Evolutionary conservation across 2,329 filamentous ascomycete species (phyloP).

Genomic region (Hypoxylon sp.): DNA sequence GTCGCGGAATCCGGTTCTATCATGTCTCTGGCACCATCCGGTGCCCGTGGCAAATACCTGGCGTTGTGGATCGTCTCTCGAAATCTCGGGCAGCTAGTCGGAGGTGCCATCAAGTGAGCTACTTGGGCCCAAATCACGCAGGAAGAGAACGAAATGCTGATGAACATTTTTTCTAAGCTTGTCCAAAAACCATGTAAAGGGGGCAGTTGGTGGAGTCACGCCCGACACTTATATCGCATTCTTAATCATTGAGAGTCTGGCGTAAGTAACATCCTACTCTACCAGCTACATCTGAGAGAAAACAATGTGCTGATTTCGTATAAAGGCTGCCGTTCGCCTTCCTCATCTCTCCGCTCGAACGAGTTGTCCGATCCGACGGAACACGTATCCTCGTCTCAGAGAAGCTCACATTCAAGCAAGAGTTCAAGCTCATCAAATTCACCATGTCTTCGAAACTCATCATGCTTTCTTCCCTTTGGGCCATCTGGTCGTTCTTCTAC

Average conservation of each 20-base stretch:
- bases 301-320: constrained; percentile 1
- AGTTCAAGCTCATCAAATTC: constrained; percentile 58
- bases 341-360: constrained; percentile 62
- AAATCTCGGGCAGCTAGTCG: constrained; percentile 63
- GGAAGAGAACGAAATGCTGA: constrained; percentile 12
- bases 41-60: constrained; percentile 63
- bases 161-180: constrained; percentile 47
- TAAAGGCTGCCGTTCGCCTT: constrained; percentile 60
- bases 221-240: constrained; percentile 64
- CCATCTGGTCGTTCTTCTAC: constrained; percentile 64
- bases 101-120: constrained; percentile 62
- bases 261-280: constrained; percentile 49
- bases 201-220: constrained; percentile 57
- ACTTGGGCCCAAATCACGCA: neutral
- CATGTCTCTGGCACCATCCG: constrained; percentile 63
- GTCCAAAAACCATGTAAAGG: constrained; percentile 57
- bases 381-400: constrained; percentile 60
- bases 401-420: constrained; percentile 57
- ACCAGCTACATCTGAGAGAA: neutral
- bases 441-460: constrained; percentile 59
- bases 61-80: constrained; percentile 64
- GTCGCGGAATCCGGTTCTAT: constrained; percentile 64
- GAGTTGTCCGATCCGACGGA: constrained; percentile 62
- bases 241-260: constrained; percentile 62
- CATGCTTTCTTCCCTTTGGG: constrained; percentile 58